These are phyloP conservation scores for Malus hybrid DNA, from an alignment of 331 rosid genomes.

Conservation along the genomic window DNA sequence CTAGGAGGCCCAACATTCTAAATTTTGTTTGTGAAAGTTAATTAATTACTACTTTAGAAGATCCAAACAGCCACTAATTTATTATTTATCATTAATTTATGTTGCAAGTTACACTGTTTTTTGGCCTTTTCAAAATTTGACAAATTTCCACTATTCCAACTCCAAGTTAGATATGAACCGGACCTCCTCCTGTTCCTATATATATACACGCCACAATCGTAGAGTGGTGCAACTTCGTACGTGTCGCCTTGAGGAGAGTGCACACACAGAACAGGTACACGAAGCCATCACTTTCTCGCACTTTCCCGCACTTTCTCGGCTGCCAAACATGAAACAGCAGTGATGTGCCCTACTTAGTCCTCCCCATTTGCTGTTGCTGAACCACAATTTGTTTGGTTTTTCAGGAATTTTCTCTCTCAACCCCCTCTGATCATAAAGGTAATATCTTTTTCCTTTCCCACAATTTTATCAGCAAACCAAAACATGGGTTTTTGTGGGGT, in stretches of 20 bases:
- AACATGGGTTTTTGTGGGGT: not conserved
- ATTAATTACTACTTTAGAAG: not conserved
- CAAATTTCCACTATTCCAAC: not conserved
- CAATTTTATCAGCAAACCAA: not conserved
- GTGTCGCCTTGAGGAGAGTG: not conserved
- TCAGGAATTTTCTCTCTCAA: not conserved
- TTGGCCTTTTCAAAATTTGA: not conserved
- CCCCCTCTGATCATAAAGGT: slow-evolving; percentile 1
- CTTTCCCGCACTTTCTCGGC: slow-evolving; percentile 9
- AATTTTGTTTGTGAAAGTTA: too few relatives aligned
- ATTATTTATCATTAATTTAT: not conserved
- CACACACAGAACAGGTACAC: not conserved
- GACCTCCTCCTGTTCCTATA: not conserved
- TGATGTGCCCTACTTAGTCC: not conserved
- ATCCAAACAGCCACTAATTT: not conserved
- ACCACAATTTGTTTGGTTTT: not conserved
- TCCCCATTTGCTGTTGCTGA: not conserved
- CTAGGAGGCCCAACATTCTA: not conserved
- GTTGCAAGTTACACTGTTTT: not conserved
- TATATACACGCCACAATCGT: not conserved
- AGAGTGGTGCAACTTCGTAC: not conserved
- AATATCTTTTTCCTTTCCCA: not conserved
- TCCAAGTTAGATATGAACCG: not conserved
- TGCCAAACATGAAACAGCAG: not conserved
- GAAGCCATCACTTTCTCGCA: not conserved